A percentile compares a stretch with the other conserved stretches of the same genome.
Conservation (phyloP, 1,139 yeast genomes). For the Saccharomycopsis hybrid region DNA sequence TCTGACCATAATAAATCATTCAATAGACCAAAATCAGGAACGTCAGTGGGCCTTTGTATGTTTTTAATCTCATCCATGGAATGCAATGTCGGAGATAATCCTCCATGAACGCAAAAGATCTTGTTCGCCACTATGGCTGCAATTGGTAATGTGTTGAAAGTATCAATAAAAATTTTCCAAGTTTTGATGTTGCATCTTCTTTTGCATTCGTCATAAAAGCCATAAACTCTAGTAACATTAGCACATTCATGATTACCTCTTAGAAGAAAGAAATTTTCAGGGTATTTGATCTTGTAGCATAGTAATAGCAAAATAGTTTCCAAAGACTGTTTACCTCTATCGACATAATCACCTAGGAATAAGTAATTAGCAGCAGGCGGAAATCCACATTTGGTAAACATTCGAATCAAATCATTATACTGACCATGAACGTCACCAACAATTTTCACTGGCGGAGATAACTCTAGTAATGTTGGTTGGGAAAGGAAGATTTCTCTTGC, state of each 20-base stretch:
- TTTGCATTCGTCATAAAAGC: slow-evolving; percentile 96
- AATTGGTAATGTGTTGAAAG: slow-evolving; percentile 88
- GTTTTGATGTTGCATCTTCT: slow-evolving; percentile 87
- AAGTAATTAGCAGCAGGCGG: slow-evolving; percentile 95
- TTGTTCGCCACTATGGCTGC: slow-evolving; percentile 96
- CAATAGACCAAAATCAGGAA: slow-evolving; percentile 89
- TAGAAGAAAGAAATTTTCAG: slow-evolving; percentile 86
- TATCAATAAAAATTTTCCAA: slow-evolving; percentile 90
- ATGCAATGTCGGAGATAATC: slow-evolving; percentile 84
- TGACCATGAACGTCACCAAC: slow-evolving; percentile 99
- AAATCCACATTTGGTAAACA: slow-evolving; percentile 93
- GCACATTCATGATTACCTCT: slow-evolving; percentile 98
- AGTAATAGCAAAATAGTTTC: slow-evolving; percentile 82
- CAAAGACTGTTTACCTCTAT: slow-evolving; percentile 89
- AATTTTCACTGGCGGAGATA: slow-evolving; percentile 92
- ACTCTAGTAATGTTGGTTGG: slow-evolving; percentile 83
- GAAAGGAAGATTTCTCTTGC: slow-evolving; percentile 84
- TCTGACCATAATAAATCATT: slow-evolving; percentile 95
- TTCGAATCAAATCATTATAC: slow-evolving; percentile 81
- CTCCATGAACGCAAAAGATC: slow-evolving; percentile 97
- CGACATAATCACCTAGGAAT: slow-evolving; percentile 93
- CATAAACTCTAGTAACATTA: slow-evolving; percentile 89
- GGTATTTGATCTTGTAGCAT: slow-evolving; percentile 92
- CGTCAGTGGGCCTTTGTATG: slow-evolving; percentile 93
- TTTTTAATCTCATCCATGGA: slow-evolving; percentile 88